phyloP scores from a whole-genome alignment of 2,329 filamentous ascomycete species.

The Fusarium sp. region DNA sequence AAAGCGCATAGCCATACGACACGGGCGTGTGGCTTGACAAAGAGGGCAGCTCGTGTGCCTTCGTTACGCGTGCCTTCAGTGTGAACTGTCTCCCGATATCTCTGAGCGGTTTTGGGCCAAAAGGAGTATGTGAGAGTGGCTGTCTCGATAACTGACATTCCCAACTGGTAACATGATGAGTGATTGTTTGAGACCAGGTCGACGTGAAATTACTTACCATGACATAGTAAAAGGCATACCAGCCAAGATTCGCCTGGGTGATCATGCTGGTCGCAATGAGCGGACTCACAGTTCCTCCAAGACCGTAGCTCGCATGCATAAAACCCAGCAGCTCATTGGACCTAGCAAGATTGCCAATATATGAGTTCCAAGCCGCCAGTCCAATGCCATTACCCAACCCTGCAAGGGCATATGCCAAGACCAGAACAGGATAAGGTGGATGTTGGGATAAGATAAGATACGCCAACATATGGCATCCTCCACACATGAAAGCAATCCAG shows the following conservation, averaged over 20 bases:
- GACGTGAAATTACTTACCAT: too few relatives aligned
- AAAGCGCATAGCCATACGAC: conserved; percentile 77
- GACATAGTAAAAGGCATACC: conserved; percentile 79
- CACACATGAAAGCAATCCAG: conserved; percentile 73
- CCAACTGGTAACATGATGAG: too few relatives aligned
- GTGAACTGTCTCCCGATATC: conserved; percentile 59
- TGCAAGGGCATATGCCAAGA: conserved; percentile 74
- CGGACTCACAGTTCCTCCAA: conserved; percentile 76
- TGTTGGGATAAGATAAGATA: conserved; percentile 74
- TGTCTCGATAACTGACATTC: conserved; percentile 10
- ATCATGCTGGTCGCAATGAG: conserved; percentile 79
- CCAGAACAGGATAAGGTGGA: conserved; percentile 75
- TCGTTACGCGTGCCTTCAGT: conserved; percentile 43
- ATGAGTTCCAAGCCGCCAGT: conserved; percentile 68
- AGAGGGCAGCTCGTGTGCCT: conserved; percentile 51
- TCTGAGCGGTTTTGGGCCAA: conserved; percentile 68
- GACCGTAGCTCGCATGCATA: conserved; percentile 76
- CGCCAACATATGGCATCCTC: conserved; percentile 70
- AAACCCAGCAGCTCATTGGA: conserved; percentile 78
- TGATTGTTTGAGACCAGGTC: too few relatives aligned
- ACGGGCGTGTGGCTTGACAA: conserved; percentile 58
- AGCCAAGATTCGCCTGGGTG: conserved; percentile 69
- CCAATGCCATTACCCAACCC: conserved; percentile 78
- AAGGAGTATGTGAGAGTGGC: conserved; percentile 66
- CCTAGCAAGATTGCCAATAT: conserved; percentile 74